Evolutionary conservation across 805 yeast genomes (phyloP).

Genomic region (Starmerella potacharoeniae): DNA sequence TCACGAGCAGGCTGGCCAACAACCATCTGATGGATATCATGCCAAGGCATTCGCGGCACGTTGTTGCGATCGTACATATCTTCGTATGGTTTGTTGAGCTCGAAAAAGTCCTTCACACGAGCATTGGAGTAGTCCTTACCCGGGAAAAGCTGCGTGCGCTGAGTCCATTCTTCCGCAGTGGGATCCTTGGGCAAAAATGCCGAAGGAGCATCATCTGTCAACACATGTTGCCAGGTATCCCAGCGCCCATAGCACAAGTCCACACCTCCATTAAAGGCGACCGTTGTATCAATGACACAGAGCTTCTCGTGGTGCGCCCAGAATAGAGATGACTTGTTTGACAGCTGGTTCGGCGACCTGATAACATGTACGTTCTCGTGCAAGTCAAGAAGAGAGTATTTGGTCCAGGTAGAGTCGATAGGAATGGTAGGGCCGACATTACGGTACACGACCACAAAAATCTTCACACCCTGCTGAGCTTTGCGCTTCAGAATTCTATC

Average conservation of each 20-base stretch:
- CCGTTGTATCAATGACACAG: constrained; percentile 72
- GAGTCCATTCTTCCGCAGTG: constrained; percentile 29
- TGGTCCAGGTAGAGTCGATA: constrained; percentile 88
- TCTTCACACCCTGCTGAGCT: constrained; percentile 91
- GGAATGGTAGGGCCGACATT: constrained; percentile 90
- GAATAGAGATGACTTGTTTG: constrained; percentile 74
- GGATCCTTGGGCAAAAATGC: constrained; percentile 30
- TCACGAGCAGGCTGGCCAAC: constrained; percentile 93
- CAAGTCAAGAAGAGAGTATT: constrained; percentile 77
- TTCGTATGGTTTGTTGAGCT: constrained; percentile 74
- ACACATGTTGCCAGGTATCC: constrained; percentile 92
- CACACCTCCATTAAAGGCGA: constrained; percentile 89
- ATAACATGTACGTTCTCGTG: constrained; percentile 81
- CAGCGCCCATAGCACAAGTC: constrained; percentile 92
- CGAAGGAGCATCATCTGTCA: constrained; percentile 55
- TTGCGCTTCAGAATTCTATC: constrained; percentile 79
- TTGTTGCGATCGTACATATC: constrained; percentile 76
- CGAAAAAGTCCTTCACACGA: constrained; percentile 74
- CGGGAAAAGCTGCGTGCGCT: constrained; percentile 57
- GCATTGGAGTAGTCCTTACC: constrained; percentile 98
- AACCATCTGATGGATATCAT: constrained; percentile 92
- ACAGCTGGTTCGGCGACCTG: constrained; percentile 88
- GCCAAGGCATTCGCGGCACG: constrained; percentile 98
- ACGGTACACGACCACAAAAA: constrained; percentile 81
- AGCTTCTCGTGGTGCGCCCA: constrained; percentile 99